phyloP scores from a whole-genome alignment of 148 eudicot genomes.

The Rhododendron kiyosumense region DNA sequence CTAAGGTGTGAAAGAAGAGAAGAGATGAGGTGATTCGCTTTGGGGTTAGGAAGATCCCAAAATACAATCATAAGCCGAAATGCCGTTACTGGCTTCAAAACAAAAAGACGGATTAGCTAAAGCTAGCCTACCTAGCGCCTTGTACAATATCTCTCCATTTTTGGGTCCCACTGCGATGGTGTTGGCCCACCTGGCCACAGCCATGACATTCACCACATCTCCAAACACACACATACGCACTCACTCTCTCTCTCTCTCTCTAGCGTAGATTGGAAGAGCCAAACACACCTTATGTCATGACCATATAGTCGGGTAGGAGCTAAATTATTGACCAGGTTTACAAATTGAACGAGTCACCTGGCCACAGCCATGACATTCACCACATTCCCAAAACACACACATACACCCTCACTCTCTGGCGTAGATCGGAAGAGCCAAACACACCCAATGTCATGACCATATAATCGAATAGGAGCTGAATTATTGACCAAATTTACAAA shows the following conservation, averaged over 20 bases:
- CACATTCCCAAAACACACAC: background rate
- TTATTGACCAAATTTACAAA: background rate
- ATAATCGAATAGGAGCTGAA: background rate
- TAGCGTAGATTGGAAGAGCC: background rate
- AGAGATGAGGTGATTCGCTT: slow-evolving; percentile 7
- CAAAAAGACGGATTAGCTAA: slow-evolving; percentile 19
- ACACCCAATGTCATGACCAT: background rate
- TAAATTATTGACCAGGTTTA: background rate
- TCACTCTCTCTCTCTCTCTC: background rate
- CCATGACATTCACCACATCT: background rate
- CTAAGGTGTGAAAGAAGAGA: background rate
- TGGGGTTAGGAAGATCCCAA: slow-evolving; percentile 15
- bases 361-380: background rate
- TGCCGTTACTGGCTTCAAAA: slow-evolving; percentile 39
- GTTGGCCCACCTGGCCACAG: background rate
- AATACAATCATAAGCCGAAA: slow-evolving; percentile 33
- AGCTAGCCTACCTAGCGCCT: background rate
- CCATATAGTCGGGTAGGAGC: background rate
- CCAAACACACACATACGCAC: background rate
- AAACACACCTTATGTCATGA: background rate
- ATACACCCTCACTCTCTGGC: background rate
- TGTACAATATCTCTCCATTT: background rate
- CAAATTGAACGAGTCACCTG: background rate
- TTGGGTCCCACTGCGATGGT: slow-evolving; percentile 11
- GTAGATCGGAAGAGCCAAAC: background rate